phyloP scores from a whole-genome alignment of 345 rosid species.

The Eucalyptus camaldulensis region DNA sequence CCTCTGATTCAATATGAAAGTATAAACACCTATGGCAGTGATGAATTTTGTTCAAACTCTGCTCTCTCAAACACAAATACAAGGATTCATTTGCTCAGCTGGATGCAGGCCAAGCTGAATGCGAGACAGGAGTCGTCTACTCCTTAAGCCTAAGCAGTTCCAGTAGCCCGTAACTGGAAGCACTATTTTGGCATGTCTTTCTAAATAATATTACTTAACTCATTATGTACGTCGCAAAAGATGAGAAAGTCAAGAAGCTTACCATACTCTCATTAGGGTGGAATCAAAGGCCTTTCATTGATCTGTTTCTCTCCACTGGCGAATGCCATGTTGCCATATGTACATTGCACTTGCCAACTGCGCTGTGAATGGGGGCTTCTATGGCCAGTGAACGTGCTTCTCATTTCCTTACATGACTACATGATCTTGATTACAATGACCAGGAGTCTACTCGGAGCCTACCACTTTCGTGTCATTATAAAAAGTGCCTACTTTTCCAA shows the following conservation, averaged over 20 bases:
- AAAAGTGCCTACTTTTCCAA: neutral
- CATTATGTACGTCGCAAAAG: too few species aligned
- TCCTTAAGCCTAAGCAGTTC: slow-evolving; percentile 17
- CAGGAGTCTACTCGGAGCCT: neutral
- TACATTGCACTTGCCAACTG: too few species aligned
- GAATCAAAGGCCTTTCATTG: too few species aligned
- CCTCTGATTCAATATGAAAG: neutral
- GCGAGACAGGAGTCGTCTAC: slow-evolving; percentile 31
- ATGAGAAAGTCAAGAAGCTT: too few species aligned
- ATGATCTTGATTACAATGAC: neutral
- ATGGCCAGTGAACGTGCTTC: too few species aligned
- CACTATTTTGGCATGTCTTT: neutral
- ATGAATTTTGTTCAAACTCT: neutral
- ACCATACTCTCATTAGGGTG: too few species aligned
- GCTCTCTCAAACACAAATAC: neutral
- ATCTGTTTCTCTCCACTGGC: too few species aligned
- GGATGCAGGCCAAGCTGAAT: too few species aligned
- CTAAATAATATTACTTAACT: neutral
- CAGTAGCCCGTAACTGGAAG: slow-evolving; percentile 24
- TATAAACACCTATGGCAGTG: neutral
- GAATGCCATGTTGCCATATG: too few species aligned
- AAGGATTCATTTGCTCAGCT: neutral
- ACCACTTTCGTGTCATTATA: neutral
- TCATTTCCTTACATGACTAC: neutral
- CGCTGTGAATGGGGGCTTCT: too few species aligned